Base-by-base conservation (phyloP, 164 flowering plant species). In the Stephania japonica region DNA sequence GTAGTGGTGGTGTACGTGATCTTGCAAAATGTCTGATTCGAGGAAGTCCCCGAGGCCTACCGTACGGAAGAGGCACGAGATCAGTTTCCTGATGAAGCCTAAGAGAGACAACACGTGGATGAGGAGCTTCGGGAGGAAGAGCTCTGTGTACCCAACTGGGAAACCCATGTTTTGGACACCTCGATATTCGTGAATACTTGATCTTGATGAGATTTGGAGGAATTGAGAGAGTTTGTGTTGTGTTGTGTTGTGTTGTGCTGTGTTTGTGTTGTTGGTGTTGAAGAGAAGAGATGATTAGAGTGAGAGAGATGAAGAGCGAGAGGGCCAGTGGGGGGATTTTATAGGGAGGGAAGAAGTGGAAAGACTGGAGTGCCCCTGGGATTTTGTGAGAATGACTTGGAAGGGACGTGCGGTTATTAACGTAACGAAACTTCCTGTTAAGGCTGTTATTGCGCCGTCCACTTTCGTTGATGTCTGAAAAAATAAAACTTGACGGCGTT, bases 121-220 rank as follows among this genome's bases (percentile, higher is more conserved):
- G 59, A 94, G 80, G 7, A 90, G 79, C 42, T 85, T 89, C 2
- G 95, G 97, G n/a, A 92, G 71, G 77, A 87, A 83, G 7, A 89
- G 82, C 72, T 92, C 95, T 0, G 95, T 82, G 85, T 91, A 91
- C 0, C 92, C 97, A 1, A 90, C 89, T 21, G 97, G 97, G 75
- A 94, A 94, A 0, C 98, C 98, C 97, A 94, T 92, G 47, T 50
- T 62, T 24, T 23, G 23, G 65, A 47, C n/a, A 32, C 38, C 38
- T 32, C 12, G 74, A 70, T 56, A 9, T 13, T 10, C 70, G 24
- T 0, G 38, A 32, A 32, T 32, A 32, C 38, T 32, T 32, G 38
- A 32, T 32, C 38, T 32, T 23, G 26, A 32, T 18, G 24, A 23
- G 68, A 10, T 38, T 61, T 19, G 1, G 42, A 27, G 53, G 53